phyloP scores from a whole-genome alignment of 2,329 filamentous ascomycete species.

The Ilyonectria mors-panacis region DNA sequence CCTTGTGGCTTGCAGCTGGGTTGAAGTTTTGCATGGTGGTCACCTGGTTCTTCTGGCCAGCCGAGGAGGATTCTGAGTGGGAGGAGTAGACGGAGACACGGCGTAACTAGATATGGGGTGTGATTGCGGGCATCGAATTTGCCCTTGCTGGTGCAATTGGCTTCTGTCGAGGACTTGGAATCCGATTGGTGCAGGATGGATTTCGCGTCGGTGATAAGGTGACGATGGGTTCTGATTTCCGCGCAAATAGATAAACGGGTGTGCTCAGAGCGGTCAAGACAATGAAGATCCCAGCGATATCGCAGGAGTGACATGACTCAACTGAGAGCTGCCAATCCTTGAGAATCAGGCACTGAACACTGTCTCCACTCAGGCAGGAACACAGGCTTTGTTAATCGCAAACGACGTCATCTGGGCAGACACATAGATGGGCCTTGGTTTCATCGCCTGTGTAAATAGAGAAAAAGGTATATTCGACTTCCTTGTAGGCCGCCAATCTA shows the following conservation, averaged over 20 bases:
- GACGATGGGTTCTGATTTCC: constrained; percentile 2
- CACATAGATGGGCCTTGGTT: not conserved
- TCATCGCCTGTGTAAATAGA: not conserved
- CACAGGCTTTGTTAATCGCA: not conserved
- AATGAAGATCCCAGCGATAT: constrained; percentile 26
- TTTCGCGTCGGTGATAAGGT: constrained; percentile 6
- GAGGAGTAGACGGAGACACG: constrained; percentile 19
- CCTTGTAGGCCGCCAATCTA: not conserved
- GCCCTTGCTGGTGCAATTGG: constrained; percentile 3
- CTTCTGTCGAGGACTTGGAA: not conserved
- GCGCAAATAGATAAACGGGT: constrained; percentile 8
- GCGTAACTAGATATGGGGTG: constrained; percentile 8
- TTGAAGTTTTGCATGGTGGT: constrained; percentile 71
- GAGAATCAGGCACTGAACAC: not conserved
- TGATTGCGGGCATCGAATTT: not conserved
- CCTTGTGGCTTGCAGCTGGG: constrained; percentile 71
- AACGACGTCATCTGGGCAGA: not conserved
- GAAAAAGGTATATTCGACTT: not conserved
- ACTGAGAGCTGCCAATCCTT: constrained; percentile 1
- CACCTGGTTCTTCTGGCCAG: constrained; percentile 74
- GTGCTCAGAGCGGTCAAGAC: constrained; percentile 4
- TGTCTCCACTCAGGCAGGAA: constrained; percentile 7
- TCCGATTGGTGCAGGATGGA: constrained; percentile 29
- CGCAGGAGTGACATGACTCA: constrained; percentile 18
- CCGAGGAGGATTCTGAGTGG: constrained; percentile 50